These are phyloP conservation scores for Ophiostoma pallidulum DNA, from an alignment of 2,329 filamentous ascomycete species.

Conservation along the genomic window DNA sequence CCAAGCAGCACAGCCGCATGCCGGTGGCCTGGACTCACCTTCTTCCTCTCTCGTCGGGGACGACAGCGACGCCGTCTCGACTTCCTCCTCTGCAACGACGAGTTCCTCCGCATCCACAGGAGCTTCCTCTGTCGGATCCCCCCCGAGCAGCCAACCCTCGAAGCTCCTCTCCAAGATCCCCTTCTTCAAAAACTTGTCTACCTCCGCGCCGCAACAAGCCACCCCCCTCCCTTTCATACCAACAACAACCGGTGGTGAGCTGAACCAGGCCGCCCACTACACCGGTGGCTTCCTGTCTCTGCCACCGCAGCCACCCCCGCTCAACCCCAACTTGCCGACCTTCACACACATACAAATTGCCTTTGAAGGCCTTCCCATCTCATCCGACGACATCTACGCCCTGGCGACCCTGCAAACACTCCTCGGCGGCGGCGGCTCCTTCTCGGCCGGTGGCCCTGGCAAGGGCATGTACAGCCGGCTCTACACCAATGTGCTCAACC, in stretches of 20 bases:
- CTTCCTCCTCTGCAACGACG: slow-evolving; percentile 26
- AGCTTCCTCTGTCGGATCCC: background rate
- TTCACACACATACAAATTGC: slow-evolving; percentile 92
- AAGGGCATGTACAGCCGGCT: slow-evolving; percentile 99
- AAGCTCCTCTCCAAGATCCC: slow-evolving; percentile 64
- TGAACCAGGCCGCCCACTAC: slow-evolving; percentile 64
- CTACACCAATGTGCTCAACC: slow-evolving; percentile 96
- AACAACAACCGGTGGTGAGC: slow-evolving; percentile 49
- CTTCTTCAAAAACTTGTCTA: slow-evolving; percentile 82
- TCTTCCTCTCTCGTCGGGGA: slow-evolving; percentile 14
- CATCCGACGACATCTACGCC: slow-evolving; percentile 87
- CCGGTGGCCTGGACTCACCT: slow-evolving; percentile 27
- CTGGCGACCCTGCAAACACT: slow-evolving; percentile 92
- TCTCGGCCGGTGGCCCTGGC: slow-evolving; percentile 89
- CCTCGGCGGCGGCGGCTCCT: slow-evolving; percentile 90
- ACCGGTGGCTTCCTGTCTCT: slow-evolving; percentile 89
- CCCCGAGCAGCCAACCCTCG: slow-evolving; percentile 37
- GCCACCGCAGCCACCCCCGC: slow-evolving; percentile 66
- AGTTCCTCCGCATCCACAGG: slow-evolving; percentile 21
- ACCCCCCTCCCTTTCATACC: slow-evolving; percentile 42
- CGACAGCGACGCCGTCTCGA: slow-evolving; percentile 7
- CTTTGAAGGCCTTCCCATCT: slow-evolving; percentile 89
- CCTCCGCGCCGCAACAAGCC: slow-evolving; percentile 55
- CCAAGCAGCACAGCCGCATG: slow-evolving; percentile 21
- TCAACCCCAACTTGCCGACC: slow-evolving; percentile 66